Conservation (phyloP, 495 filamentous ascomycete species). For the Durotheca rogersii region DNA sequence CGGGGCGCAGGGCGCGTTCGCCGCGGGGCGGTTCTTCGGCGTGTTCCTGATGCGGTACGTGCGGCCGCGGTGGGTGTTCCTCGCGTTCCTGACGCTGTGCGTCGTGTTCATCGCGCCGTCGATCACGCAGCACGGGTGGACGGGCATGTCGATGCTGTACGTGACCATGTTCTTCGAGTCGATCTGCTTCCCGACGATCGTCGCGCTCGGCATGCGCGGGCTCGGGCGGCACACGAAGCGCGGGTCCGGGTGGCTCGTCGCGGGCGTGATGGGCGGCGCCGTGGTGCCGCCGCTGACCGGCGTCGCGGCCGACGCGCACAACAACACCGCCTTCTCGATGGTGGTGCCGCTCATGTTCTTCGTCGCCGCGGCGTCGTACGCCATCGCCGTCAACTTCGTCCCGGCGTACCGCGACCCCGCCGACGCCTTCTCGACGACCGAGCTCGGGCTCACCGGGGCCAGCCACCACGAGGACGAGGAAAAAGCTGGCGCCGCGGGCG, state of each 20-base stretch:
- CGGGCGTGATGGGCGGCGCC: slow-evolving; percentile 63
- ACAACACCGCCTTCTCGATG: slow-evolving; percentile 48
- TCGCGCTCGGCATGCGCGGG: slow-evolving; percentile 66
- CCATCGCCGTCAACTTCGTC: slow-evolving; percentile 63
- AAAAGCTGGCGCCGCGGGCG: slow-evolving; percentile 20
- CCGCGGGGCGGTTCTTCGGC: slow-evolving; percentile 64
- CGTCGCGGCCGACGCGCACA: slow-evolving; percentile 50
- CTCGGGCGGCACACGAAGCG: slow-evolving; percentile 70
- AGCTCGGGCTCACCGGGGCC: slow-evolving; percentile 48
- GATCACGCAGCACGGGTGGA: slow-evolving; percentile 53
- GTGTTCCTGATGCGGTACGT: slow-evolving; percentile 51
- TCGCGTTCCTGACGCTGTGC: slow-evolving; percentile 48
- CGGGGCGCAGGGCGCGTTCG: slow-evolving; percentile 66
- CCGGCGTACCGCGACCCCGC: slow-evolving; percentile 59
- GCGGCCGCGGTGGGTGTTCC: slow-evolving; percentile 55
- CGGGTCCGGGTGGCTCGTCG: slow-evolving; percentile 62
- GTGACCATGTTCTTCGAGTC: slow-evolving; percentile 69
- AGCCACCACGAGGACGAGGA: slow-evolving; percentile 26
- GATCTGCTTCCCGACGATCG: slow-evolving; percentile 69
- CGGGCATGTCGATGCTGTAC: slow-evolving; percentile 59
- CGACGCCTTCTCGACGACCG: slow-evolving; percentile 58
- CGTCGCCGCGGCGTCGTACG: slow-evolving; percentile 59
- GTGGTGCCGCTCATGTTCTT: slow-evolving; percentile 60
- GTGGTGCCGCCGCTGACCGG: slow-evolving; percentile 65
- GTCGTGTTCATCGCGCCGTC: slow-evolving; percentile 61